Conservation (phyloP, 306 rosid species). For the Mimosa bimucronata region DNA sequence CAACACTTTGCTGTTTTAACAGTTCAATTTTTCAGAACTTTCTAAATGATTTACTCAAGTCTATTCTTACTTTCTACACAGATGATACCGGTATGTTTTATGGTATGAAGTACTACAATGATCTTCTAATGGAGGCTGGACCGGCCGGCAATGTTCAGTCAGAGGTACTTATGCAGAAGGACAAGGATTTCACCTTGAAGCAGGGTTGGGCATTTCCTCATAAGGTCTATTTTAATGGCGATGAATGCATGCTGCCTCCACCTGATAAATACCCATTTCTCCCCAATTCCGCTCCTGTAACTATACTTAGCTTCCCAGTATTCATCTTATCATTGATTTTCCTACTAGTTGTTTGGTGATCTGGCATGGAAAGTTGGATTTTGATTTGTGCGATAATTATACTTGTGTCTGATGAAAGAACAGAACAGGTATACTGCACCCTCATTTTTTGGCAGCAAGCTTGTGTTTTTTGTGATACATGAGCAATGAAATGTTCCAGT, state of each 20-base stretch:
- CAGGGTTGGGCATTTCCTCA: slow-evolving; percentile 97
- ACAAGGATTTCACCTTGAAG: slow-evolving; percentile 79
- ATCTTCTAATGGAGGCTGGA: slow-evolving; percentile 88
- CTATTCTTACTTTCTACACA: slow-evolving; percentile 42
- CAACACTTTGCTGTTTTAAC: slow-evolving; percentile 3
- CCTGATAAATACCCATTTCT: slow-evolving; percentile 86
- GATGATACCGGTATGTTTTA: slow-evolving; percentile 94
- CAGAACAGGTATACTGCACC: slow-evolving; percentile 14
- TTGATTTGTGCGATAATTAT: slow-evolving; percentile 36
- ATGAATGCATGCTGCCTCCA: slow-evolving; percentile 91
- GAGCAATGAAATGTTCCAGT: slow-evolving; percentile 35
- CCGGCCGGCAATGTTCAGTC: slow-evolving; percentile 79
- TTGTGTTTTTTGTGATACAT: slow-evolving; percentile 19
- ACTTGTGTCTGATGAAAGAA: slow-evolving; percentile 23
- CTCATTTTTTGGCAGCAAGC: slow-evolving; percentile 35
- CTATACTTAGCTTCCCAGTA: slow-evolving; percentile 36
- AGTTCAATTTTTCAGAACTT: background rate
- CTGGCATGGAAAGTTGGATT: slow-evolving; percentile 29
- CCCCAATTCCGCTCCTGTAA: slow-evolving; percentile 64
- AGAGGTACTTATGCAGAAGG: slow-evolving; percentile 78
- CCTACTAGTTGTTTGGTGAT: slow-evolving; percentile 57
- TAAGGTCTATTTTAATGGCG: slow-evolving; percentile 88
- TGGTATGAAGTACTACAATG: slow-evolving; percentile 81
- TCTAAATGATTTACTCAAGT: slow-evolving; percentile 21
- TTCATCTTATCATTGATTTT: slow-evolving; percentile 50